Percentiles rank a stretch among this genome's conserved stretches.
Conservation (phyloP, 169 alveolate species). For the Eimeria sp. region DNA sequence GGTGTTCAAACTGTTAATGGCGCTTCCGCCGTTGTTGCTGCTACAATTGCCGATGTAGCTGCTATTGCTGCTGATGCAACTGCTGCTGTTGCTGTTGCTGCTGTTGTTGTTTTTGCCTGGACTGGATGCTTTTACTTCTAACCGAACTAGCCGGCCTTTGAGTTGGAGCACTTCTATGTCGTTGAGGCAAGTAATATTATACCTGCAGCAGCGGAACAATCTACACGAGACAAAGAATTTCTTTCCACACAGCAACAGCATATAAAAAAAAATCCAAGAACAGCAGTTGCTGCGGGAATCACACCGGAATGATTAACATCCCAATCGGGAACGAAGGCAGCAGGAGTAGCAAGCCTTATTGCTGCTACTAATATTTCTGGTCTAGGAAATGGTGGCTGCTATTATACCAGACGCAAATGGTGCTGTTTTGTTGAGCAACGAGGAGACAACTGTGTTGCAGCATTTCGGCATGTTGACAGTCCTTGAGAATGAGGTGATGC, state of each 20-base stretch:
- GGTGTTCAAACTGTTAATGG: no score
- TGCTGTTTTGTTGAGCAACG: slow-evolving; percentile 26
- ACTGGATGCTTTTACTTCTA: background rate
- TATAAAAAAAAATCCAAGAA: background rate
- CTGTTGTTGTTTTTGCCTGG: background rate
- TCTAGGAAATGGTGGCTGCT: background rate
- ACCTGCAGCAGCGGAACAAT: background rate
- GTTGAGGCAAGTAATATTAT: background rate
- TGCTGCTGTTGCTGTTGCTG: background rate
- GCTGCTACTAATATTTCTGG: background rate
- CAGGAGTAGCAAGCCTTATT: background rate
- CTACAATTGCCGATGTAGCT: no score
- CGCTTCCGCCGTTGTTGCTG: no score
- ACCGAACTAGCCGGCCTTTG: background rate
- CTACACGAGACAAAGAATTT: background rate
- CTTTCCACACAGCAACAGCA: background rate
- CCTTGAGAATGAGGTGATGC: slow-evolving; percentile 13
- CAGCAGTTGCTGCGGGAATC: background rate
- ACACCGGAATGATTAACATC: background rate
- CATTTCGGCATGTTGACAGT: slow-evolving; percentile 22
- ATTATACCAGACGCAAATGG: slow-evolving; percentile 3
- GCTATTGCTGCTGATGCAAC: background rate
- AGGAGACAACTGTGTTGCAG: background rate
- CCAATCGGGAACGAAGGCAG: background rate
- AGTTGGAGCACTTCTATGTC: slow-evolving; percentile 7